These are phyloP conservation scores for Eutypella sp. DNA, from an alignment of 2,329 filamentous ascomycete genomes.

Conservation along the genomic window DNA sequence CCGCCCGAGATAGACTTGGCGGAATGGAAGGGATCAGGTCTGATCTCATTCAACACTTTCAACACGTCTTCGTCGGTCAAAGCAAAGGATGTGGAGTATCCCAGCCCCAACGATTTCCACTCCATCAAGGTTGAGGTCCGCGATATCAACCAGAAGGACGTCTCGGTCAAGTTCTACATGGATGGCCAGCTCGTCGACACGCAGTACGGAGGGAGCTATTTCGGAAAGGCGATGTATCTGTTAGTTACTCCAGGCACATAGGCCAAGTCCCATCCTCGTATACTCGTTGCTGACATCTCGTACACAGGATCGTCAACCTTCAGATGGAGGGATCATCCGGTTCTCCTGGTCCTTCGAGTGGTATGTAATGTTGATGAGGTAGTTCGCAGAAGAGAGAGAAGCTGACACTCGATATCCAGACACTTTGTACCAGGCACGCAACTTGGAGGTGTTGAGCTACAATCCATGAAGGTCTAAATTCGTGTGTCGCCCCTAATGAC, in stretches of 20 bases:
- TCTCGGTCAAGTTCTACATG: conserved; percentile 50
- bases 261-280: too few species aligned
- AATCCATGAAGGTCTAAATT: conserved; percentile 19
- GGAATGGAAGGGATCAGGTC: conserved; percentile 56
- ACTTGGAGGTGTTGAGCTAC: conserved; percentile 24
- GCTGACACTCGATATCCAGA: conserved; percentile 11
- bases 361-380: conserved; percentile 9
- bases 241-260: too few species aligned
- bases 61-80: conserved; percentile 36
- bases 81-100: conserved; percentile 44
- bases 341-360: conserved; percentile 31
- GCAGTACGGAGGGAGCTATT: conserved; percentile 44
- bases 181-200: conserved; percentile 44
- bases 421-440: conserved; percentile 24
- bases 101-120: conserved; percentile 42
- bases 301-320: conserved; percentile 36
- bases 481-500: too few species aligned
- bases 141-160: conserved; percentile 46
- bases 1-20: conserved; percentile 57
- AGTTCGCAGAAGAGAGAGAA: not conserved
- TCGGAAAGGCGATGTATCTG: conserved; percentile 42
- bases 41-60: conserved; percentile 51
- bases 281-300: conserved; percentile 2
- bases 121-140: conserved; percentile 45
- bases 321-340: conserved; percentile 44